Base-by-base conservation (phyloP, 2,329 filamentous ascomycete species). In the Macroventuria anomochaeta region DNA sequence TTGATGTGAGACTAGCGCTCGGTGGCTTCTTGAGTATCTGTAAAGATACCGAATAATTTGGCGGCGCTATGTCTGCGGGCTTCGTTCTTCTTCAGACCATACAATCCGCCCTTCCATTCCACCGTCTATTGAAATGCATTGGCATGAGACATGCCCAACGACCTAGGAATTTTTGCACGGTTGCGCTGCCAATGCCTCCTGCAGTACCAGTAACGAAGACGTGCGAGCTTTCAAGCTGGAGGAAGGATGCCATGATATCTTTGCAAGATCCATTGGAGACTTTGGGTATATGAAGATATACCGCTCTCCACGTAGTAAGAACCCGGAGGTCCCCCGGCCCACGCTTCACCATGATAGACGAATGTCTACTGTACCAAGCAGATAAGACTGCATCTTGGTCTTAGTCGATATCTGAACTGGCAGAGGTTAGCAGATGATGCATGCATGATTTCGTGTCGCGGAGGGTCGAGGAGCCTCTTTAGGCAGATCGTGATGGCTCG, bases 121-220 rank as follows among this genome's bases (percentile, higher is more conserved):
- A 8, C 79, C 80, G 59, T 82, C 79, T 2, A 83, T 76, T 41
- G 76, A 79, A 8, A 84, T 69, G 51, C 77, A 82, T 62, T 84
- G 76, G 1, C 82, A 82, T n/a, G 78, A 78, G 33, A 84, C 80
- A 59, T 84, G 80, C 0, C 82, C 81, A 15, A 80, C 77, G 77
- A 20, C 81, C 76, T 49, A 83, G 64, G 44, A 85, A 82, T 60
- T 84, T 81, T 41, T 75, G 71, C 4, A 83, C 79, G 11, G 79
- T 79, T 10, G 77, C 75, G 31, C 71, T 72, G 2, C 82, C 82
- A 65, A 84, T 82, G 3, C 79, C 79, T 12, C 81, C 80, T 13
- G 78, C 77, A 13, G 81, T 81, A 13, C 81, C 81, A 0, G 81
- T 83, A 21, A 84, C 74, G 53, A 85, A 82, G 26, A 81, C 81